A percentile compares a stretch with the other conserved stretches of the same genome.
Evolutionary conservation across 2,329 filamentous ascomycete genomes (phyloP).

Genomic region (Penicillium rolfsii): DNA sequence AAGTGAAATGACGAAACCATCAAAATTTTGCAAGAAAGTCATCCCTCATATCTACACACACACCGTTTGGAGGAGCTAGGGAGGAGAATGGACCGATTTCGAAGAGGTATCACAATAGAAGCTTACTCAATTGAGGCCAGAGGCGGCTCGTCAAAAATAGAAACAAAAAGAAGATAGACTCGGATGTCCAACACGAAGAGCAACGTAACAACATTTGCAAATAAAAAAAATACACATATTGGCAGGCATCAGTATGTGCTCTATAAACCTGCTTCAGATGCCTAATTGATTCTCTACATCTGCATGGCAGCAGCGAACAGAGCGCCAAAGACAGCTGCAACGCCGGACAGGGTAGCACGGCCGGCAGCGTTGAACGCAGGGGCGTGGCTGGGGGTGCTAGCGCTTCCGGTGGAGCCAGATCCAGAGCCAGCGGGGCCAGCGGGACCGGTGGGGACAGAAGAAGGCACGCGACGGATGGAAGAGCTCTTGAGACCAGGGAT

Average conservation of each 20-base stretch:
- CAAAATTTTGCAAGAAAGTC: background rate
- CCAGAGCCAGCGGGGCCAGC: background rate
- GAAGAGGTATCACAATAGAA: conserved; percentile 8
- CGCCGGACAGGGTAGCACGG: conserved; percentile 28
- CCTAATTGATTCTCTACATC: conserved; percentile 19
- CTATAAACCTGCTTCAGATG: background rate
- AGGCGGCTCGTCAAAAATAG: background rate
- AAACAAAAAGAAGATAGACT: conserved; percentile 4
- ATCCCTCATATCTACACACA: conserved; percentile 7
- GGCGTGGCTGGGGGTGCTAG: conserved; percentile 12
- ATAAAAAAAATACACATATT: background rate
- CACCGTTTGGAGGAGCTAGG: background rate
- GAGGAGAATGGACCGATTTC: background rate
- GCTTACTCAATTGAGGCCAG: conserved; percentile 3
- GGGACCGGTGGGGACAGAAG: conserved; percentile 11
- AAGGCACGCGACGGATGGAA: conserved; percentile 12
- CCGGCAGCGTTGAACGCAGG: conserved; percentile 32
- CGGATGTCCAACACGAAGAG: conserved; percentile 6
- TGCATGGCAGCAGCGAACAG: conserved; percentile 29
- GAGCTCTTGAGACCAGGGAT: conserved; percentile 12
- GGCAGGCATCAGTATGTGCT: background rate
- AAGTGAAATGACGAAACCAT: background rate
- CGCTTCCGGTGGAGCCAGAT: background rate
- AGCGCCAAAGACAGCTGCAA: conserved; percentile 30
- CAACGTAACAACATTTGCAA: background rate